phyloP scores from a whole-genome alignment of 2,329 filamentous ascomycete species.

The Diplodia mutila region DNA sequence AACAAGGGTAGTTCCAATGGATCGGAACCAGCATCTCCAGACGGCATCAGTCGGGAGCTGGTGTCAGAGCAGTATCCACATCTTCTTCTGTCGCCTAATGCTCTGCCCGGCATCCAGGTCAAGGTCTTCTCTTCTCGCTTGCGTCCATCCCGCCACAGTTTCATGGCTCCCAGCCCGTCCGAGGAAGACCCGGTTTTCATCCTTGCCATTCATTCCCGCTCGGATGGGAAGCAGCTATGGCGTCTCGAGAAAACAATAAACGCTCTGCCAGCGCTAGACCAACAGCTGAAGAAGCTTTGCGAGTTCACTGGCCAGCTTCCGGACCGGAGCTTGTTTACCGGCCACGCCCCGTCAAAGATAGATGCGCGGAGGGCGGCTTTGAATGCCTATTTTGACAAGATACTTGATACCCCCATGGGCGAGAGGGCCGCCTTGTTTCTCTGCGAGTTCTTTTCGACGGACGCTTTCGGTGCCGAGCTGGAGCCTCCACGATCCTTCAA shows the following conservation, averaged over 20 bases:
- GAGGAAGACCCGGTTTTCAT: conserved; percentile 96
- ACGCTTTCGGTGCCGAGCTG: conserved; percentile 63
- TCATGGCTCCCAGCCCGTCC: conserved; percentile 75
- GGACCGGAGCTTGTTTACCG: conserved; percentile 83
- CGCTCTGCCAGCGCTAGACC: conserved; percentile 80
- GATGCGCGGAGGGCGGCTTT: conserved; percentile 82
- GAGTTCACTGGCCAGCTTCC: conserved; percentile 76
- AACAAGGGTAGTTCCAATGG: conserved; percentile 33
- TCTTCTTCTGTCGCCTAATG: conserved; percentile 83
- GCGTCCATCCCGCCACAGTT: conserved; percentile 84
- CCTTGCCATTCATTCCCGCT: conserved; percentile 79
- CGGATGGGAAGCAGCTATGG: conserved; percentile 81
- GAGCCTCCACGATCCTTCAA: conserved; percentile 51
- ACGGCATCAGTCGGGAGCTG: conserved; percentile 61
- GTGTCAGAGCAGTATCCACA: conserved; percentile 86
- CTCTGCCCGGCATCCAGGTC: conserved; percentile 81
- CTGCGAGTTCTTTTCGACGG: conserved; percentile 80
- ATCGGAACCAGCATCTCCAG: conserved; percentile 50
- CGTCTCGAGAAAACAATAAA: conserved; percentile 88
- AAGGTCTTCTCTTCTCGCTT: conserved; percentile 93
- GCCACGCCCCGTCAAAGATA: conserved; percentile 90
- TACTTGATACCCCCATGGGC: conserved; percentile 82
- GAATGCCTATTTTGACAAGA: conserved; percentile 81
- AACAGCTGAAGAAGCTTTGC: conserved; percentile 74
- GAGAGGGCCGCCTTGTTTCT: conserved; percentile 76